A percentile compares a stretch with the other conserved stretches of the same genome.
These are phyloP conservation scores for Magnusiomyces magnusii DNA, from an alignment of 1,139 yeast species.

Conservation along the genomic window DNA sequence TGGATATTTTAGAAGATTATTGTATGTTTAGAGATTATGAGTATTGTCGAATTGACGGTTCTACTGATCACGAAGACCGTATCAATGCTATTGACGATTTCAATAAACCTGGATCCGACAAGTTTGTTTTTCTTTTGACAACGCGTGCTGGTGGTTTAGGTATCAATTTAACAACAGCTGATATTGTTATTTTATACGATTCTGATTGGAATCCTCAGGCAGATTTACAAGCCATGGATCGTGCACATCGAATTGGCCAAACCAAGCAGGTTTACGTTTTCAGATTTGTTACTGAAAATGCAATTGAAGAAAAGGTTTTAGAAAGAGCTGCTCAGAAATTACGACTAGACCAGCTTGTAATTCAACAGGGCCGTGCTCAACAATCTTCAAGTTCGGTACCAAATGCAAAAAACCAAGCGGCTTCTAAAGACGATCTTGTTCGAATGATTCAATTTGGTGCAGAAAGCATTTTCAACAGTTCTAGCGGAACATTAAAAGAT, in stretches of 20 bases:
- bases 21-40: constrained; percentile 78
- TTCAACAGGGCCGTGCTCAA: constrained; percentile 80
- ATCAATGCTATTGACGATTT: constrained; percentile 89
- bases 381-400: constrained; percentile 38
- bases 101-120: constrained; percentile 73
- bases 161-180: constrained; percentile 88
- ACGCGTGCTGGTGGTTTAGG: constrained; percentile 99
- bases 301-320: constrained; percentile 91
- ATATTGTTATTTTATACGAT: constrained; percentile 80
- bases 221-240: constrained; percentile 97
- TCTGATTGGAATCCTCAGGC: constrained; percentile 99
- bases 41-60: constrained; percentile 93
- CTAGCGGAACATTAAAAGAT: constrained; percentile 38
- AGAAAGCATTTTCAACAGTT: constrained; percentile 58
- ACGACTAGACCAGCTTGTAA: constrained; percentile 87
- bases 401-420: constrained; percentile 30
- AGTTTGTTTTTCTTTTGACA: constrained; percentile 78
- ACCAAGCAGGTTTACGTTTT: constrained; percentile 91
- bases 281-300: constrained; percentile 90
- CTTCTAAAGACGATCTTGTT: constrained; percentile 74
- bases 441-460: constrained; percentile 99
- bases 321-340: constrained; percentile 96
- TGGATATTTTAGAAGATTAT: constrained; percentile 91
- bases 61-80: constrained; percentile 91
- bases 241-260: constrained; percentile 98